phyloP scores from a whole-genome alignment of 176 grass and related monocot genomes.

The Lolium multiflorum region DNA sequence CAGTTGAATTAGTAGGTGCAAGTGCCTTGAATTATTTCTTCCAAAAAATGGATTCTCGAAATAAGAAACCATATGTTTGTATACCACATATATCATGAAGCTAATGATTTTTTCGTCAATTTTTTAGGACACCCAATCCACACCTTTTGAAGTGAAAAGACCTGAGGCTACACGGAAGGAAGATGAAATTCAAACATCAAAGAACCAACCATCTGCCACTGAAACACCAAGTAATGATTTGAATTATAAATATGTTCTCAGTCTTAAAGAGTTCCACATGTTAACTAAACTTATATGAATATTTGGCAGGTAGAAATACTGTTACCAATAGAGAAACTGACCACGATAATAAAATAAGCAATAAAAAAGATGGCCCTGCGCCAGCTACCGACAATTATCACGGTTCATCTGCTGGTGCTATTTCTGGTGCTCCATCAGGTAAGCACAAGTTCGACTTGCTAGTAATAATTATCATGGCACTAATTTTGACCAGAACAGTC shows the following conservation, averaged over 20 bases:
- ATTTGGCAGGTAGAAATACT: slow-evolving; percentile 48
- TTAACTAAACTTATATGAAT: slow-evolving; percentile 32
- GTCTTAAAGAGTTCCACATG: background rate
- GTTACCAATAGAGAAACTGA: slow-evolving; percentile 36
- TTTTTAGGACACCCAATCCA: slow-evolving; percentile 40
- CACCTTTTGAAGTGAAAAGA: slow-evolving; percentile 50
- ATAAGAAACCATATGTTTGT: slow-evolving; percentile 9
- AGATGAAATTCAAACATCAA: slow-evolving; percentile 43
- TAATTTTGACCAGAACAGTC: slow-evolving; percentile 13
- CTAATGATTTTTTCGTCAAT: slow-evolving; percentile 18
- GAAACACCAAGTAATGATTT: slow-evolving; percentile 42
- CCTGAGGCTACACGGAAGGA: slow-evolving; percentile 30
- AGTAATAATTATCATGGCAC: slow-evolving; percentile 6
- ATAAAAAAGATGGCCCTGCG: slow-evolving; percentile 36
- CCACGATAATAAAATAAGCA: slow-evolving; percentile 33
- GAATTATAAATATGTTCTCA: background rate
- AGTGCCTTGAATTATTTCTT: slow-evolving; percentile 17
- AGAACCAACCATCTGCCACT: slow-evolving; percentile 41
- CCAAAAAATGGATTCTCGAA: background rate
- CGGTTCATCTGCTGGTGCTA: slow-evolving; percentile 39
- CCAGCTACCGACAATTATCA: slow-evolving; percentile 38
- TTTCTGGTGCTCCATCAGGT: slow-evolving; percentile 46
- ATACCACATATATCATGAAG: background rate
- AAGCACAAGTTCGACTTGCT: background rate
- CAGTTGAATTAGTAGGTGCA: slow-evolving; percentile 47